Percentiles rank a stretch among this genome's conserved stretches.
phyloP scores from a whole-genome alignment of 129 eudicot genomes.

The Chrysanthemum lavandulifolium region DNA sequence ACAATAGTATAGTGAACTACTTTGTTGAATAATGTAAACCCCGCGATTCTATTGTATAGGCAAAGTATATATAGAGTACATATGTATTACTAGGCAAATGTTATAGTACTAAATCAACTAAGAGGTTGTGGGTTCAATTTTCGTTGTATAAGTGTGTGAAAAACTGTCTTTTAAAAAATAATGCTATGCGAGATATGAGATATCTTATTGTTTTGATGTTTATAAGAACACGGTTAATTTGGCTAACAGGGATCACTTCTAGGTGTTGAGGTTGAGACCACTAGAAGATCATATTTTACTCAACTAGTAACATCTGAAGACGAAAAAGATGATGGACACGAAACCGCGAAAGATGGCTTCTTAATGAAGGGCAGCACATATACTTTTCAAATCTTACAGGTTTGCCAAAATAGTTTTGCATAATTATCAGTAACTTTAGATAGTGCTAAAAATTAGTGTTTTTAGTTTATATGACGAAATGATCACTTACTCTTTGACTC shows the following conservation, averaged over 20 bases:
- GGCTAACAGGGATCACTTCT: slow-evolving; percentile 97
- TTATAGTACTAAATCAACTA: too few relatives aligned
- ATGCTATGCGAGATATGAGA: too few relatives aligned
- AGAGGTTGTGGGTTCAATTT: background rate
- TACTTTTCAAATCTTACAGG: slow-evolving; percentile 70
- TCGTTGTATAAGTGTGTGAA: too few relatives aligned
- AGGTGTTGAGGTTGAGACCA: slow-evolving; percentile 81
- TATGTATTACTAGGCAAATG: too few relatives aligned
- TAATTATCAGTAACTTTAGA: background rate
- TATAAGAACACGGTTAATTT: slow-evolving; percentile 51
- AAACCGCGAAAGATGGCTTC: slow-evolving; percentile 61
- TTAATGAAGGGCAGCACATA: slow-evolving; percentile 60
- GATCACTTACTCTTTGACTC: slow-evolving; percentile 10
- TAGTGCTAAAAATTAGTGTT: background rate
- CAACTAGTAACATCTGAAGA: slow-evolving; percentile 47
- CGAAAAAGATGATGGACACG: slow-evolving; percentile 21
- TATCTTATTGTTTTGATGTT: slow-evolving; percentile 30
- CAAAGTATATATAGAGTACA: too few relatives aligned
- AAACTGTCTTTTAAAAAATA: too few relatives aligned
- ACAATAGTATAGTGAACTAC: too few relatives aligned
- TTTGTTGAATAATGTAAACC: too few relatives aligned
- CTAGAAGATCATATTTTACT: slow-evolving; percentile 48
- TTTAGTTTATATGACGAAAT: too few relatives aligned
- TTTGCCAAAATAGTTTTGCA: slow-evolving; percentile 14
- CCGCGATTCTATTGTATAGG: too few relatives aligned